Conservation (phyloP, 208 protist genomes). For the Dictyostelium gargantuum region DNA sequence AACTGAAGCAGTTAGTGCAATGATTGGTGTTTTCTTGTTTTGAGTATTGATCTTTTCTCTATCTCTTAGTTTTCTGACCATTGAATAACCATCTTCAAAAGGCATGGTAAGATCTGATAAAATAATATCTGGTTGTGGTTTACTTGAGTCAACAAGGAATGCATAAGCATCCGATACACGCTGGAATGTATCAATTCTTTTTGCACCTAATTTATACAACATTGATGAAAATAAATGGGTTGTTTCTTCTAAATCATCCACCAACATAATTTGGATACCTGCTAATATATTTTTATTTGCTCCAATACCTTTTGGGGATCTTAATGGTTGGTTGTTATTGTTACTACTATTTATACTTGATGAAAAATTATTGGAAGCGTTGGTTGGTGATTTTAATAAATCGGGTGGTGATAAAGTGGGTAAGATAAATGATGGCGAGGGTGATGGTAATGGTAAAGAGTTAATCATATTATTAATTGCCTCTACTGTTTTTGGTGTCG, state of each 20-base stretch:
- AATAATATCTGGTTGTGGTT: neutral
- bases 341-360: neutral
- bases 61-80: neutral
- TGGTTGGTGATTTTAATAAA: neutral
- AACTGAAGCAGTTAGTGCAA: constrained; percentile 12
- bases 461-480: neutral
- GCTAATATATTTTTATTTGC: neutral
- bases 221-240: neutral
- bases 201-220: constrained; percentile 13
- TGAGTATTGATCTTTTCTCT: neutral
- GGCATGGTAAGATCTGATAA: constrained; percentile 36
- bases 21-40: neutral
- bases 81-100: constrained; percentile 16
- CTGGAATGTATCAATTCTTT: neutral
- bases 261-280: neutral
- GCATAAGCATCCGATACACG: neutral
- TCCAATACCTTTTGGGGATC: neutral
- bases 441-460: neutral
- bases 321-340: neutral
- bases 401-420: neutral
- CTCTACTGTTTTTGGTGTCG: no score
- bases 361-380: neutral
- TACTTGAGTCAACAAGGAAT: neutral
- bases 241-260: constrained; percentile 45
- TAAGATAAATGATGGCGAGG: neutral